These are phyloP conservation scores for Aegle marmelos DNA, from an alignment of 345 rosid genomes.

Conservation along the genomic window DNA sequence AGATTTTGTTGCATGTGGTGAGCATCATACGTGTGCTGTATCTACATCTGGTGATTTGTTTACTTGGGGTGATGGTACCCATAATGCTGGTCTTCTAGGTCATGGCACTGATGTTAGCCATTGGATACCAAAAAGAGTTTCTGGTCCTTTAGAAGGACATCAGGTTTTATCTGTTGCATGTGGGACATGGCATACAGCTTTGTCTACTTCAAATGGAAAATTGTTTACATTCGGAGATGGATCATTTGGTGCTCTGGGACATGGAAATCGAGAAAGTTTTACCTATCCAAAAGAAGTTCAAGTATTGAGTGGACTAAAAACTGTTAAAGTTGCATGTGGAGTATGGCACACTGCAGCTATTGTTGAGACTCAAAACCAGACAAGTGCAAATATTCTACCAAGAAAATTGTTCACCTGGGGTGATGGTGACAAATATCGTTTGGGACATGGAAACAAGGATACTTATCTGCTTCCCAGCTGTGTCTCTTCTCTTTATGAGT, in stretches of 20 bases:
- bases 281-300: conserved; percentile 78
- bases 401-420: conserved; percentile 97
- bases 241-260: conserved; percentile 82
- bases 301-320: conserved; percentile 59
- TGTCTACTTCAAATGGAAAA: conserved; percentile 82
- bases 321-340: conserved; percentile 87
- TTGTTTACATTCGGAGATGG: conserved; percentile 96
- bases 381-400: conserved; percentile 48
- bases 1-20: conserved; percentile 85
- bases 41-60: conserved; percentile 76
- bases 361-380: conserved; percentile 71
- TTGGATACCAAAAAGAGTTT: conserved; percentile 91
- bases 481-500: conserved; percentile 81
- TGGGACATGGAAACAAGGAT: conserved; percentile 93
- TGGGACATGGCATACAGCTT: conserved; percentile 94
- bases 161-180: conserved; percentile 85
- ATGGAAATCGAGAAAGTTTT: conserved; percentile 78
- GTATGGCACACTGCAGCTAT: conserved; percentile 98
- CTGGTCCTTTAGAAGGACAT: conserved; percentile 81
- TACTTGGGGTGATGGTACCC: conserved; percentile 91
- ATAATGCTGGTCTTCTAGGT: conserved; percentile 81
- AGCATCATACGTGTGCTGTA: conserved; percentile 82
- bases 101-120: conserved; percentile 84
- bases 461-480: conserved; percentile 78
- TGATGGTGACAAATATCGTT: conserved; percentile 80